phyloP scores from a whole-genome alignment of 306 rosid species.

The Vigna angularis region DNA sequence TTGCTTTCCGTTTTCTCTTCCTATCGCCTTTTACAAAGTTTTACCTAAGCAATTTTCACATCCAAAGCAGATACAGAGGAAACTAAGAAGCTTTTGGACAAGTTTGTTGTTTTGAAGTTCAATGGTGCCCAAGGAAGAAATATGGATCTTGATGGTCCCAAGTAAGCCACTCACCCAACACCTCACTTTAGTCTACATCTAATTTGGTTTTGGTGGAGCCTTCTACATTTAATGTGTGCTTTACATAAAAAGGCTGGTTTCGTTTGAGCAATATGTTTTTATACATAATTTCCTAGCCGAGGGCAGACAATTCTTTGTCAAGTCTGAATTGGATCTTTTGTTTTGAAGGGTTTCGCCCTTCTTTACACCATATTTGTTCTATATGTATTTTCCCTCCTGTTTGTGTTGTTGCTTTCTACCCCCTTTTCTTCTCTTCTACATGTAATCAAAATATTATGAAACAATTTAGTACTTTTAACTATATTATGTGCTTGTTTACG shows the following conservation, averaged over 20 bases:
- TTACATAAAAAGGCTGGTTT: slow-evolving; percentile 11
- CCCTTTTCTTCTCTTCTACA: neutral
- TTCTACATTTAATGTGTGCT: neutral
- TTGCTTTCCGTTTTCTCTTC: slow-evolving; percentile 25
- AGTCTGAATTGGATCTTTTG: neutral
- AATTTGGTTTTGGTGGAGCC: neutral
- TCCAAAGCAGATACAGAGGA: slow-evolving; percentile 53
- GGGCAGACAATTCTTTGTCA: neutral
- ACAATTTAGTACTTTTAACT: slow-evolving; percentile 5
- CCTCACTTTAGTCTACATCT: neutral
- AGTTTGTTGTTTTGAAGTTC: slow-evolving; percentile 75
- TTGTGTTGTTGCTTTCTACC: neutral
- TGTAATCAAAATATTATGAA: neutral
- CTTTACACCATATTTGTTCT: neutral
- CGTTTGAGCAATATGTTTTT: neutral
- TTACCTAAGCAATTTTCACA: neutral
- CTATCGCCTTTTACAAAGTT: slow-evolving; percentile 1
- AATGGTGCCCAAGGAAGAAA: slow-evolving; percentile 51
- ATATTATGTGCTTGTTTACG: neutral
- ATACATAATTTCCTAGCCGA: neutral
- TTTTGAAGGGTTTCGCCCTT: neutral
- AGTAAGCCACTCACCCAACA: slow-evolving; percentile 53
- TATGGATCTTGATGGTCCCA: slow-evolving; percentile 65
- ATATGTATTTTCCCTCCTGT: neutral
- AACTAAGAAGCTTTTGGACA: slow-evolving; percentile 67